These are phyloP conservation scores for Phyllachora maydis DNA, from an alignment of 2,329 filamentous ascomycete species.

Conservation along the genomic window DNA sequence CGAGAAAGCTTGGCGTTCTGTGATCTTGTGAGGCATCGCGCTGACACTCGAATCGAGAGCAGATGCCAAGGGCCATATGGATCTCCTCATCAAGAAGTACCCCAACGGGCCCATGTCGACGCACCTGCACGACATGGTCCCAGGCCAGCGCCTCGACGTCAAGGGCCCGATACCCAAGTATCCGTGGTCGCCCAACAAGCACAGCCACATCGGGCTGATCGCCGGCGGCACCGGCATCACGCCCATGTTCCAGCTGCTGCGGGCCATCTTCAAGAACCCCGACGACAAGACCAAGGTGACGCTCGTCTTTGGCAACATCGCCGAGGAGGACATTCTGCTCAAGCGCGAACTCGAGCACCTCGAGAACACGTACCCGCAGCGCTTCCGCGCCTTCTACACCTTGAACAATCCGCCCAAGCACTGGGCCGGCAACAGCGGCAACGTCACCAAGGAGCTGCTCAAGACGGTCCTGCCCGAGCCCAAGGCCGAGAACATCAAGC, in stretches of 20 bases:
- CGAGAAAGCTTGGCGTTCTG: background rate
- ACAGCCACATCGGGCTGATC: constrained; percentile 68
- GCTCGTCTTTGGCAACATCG: constrained; percentile 78
- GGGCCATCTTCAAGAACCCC: constrained; percentile 88
- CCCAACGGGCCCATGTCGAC: constrained; percentile 78
- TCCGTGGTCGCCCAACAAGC: constrained; percentile 76
- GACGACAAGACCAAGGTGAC: constrained; percentile 96
- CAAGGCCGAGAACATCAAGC: constrained; percentile 79
- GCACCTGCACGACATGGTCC: constrained; percentile 65
- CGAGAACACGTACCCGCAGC: constrained; percentile 87
- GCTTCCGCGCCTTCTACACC: constrained; percentile 89
- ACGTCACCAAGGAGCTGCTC: constrained; percentile 74
- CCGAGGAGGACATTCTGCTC: constrained; percentile 78
- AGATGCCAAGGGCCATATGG: constrained; percentile 63
- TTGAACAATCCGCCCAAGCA: constrained; percentile 66
- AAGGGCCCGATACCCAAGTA: constrained; percentile 96
- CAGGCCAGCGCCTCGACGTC: constrained; percentile 69
- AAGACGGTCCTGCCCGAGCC: constrained; percentile 92
- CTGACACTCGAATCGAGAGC: constrained; percentile 3
- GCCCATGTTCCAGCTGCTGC: constrained; percentile 89
- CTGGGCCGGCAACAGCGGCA: constrained; percentile 61
- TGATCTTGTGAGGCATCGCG: background rate
- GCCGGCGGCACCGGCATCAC: constrained; percentile 96
- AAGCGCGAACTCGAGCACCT: constrained; percentile 69
- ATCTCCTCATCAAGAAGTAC: constrained; percentile 86